Percentiles rank a stretch among this genome's conserved stretches.
These are phyloP conservation scores for Corniculantispora saksenae DNA, from an alignment of 2,329 filamentous ascomycete species.

Conservation along the genomic window DNA sequence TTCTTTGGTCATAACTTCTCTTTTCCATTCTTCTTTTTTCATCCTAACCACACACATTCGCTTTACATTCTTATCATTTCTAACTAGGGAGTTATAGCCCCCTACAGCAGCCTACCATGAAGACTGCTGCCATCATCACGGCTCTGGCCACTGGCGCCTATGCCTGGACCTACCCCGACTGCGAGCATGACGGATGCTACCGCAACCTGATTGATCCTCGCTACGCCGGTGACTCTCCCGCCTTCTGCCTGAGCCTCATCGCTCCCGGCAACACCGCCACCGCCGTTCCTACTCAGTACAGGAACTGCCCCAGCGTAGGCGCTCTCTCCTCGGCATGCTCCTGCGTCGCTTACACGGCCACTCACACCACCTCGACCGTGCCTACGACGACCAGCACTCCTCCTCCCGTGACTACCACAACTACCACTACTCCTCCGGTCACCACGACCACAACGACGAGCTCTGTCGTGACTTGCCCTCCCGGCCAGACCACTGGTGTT, in stretches of 20 bases:
- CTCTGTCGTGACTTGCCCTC: neutral
- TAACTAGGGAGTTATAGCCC: no score
- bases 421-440: slow-evolving; percentile 7
- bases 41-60: slow-evolving; percentile 9
- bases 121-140: slow-evolving; percentile 33
- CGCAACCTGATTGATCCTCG: slow-evolving; percentile 36
- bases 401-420: slow-evolving; percentile 15
- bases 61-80: neutral
- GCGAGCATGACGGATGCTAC: slow-evolving; percentile 38
- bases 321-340: slow-evolving; percentile 39
- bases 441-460: no score
- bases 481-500: neutral
- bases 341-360: slow-evolving; percentile 39
- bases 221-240: slow-evolving; percentile 30
- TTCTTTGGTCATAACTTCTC: neutral
- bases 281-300: slow-evolving; percentile 34
- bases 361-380: slow-evolving; percentile 26
- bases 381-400: slow-evolving; percentile 19
- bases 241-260: slow-evolving; percentile 37
- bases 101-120: slow-evolving; percentile 33
- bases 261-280: slow-evolving; percentile 29
- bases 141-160: slow-evolving; percentile 32
- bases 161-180: slow-evolving; percentile 32
- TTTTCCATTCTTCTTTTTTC: no score
- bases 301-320: slow-evolving; percentile 31